Percentiles rank a stretch among this genome's conserved stretches.
Conservation (phyloP, 495 filamentous ascomycete species). For the Aspergillus hancockii region DNA sequence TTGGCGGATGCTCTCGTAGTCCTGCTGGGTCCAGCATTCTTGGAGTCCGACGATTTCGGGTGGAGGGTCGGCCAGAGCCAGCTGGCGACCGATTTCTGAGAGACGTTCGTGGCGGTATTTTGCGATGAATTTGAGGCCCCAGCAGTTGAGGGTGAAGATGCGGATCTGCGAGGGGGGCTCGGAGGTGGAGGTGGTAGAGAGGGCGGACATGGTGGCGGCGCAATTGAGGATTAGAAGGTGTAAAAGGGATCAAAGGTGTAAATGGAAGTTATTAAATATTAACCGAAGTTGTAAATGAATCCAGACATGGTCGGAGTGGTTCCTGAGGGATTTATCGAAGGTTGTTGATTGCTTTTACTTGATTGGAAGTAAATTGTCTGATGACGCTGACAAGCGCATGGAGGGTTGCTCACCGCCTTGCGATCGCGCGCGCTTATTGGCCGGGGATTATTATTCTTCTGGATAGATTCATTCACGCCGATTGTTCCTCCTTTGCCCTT, state of each 20-base stretch:
- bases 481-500: slow-evolving; percentile 6
- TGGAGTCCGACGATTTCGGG: slow-evolving; percentile 91
- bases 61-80: slow-evolving; percentile 63
- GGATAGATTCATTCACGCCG: slow-evolving; percentile 1
- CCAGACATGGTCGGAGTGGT: not conserved
- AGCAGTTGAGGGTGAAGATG: slow-evolving; percentile 89
- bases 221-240: not conserved
- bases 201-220: slow-evolving; percentile 22
- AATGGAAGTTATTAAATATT: not conserved
- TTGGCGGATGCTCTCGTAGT: slow-evolving; percentile 79
- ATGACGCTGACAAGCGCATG: slow-evolving; percentile 3
- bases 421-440: not conserved
- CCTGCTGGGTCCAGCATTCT: slow-evolving; percentile 92
- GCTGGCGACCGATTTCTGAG: slow-evolving; percentile 75
- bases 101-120: slow-evolving; percentile 78
- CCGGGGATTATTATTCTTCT: slow-evolving; percentile 4
- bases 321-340: not conserved
- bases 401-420: not conserved
- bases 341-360: not conserved
- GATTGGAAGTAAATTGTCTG: too few species aligned
- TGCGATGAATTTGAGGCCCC: slow-evolving; percentile 89
- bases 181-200: slow-evolving; percentile 10
- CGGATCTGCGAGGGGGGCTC: slow-evolving; percentile 53
- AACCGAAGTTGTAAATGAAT: not conserved
- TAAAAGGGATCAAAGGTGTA: not conserved